Evolutionary conservation across 305 asterid species (phyloP).

Genomic region (Fraxinus dipetala): DNA sequence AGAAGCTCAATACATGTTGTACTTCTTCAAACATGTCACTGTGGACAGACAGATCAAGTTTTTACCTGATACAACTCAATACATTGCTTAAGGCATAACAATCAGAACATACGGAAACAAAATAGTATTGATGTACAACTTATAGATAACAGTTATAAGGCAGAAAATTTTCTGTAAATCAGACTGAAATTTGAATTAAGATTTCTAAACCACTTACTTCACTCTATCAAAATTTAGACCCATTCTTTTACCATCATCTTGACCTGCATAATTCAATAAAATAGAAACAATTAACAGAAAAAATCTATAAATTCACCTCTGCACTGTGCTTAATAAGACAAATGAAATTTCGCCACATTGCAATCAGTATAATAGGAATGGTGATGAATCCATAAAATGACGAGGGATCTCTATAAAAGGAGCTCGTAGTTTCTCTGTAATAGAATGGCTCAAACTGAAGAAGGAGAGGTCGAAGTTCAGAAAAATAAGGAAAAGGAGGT

Average conservation of each 20-base stretch:
- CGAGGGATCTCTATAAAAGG: too few species aligned
- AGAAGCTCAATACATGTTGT: neutral
- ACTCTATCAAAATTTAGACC: slow-evolving; percentile 85
- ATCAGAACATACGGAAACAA: neutral
- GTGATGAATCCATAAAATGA: too few species aligned
- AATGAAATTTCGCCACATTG: neutral
- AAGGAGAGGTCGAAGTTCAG: too few species aligned
- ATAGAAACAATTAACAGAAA: neutral
- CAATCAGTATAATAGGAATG: neutral
- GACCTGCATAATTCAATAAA: slow-evolving; percentile 52
- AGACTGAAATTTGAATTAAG: neutral
- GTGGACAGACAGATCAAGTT: neutral
- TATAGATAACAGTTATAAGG: neutral
- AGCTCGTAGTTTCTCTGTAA: too few species aligned
- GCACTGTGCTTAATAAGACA: neutral
- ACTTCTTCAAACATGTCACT: neutral
- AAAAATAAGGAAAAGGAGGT: too few species aligned
- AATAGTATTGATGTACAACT: neutral
- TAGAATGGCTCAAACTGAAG: too few species aligned
- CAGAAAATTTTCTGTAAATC: neutral
- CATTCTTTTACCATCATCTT: slow-evolving; percentile 94
- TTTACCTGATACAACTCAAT: neutral
- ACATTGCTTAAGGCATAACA: neutral
- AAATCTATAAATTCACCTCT: neutral
- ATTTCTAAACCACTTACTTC: slow-evolving; percentile 51